Base-by-base conservation (phyloP, 192 early-diverging fungal species). In the Umbelopsis ramanniana region DNA sequence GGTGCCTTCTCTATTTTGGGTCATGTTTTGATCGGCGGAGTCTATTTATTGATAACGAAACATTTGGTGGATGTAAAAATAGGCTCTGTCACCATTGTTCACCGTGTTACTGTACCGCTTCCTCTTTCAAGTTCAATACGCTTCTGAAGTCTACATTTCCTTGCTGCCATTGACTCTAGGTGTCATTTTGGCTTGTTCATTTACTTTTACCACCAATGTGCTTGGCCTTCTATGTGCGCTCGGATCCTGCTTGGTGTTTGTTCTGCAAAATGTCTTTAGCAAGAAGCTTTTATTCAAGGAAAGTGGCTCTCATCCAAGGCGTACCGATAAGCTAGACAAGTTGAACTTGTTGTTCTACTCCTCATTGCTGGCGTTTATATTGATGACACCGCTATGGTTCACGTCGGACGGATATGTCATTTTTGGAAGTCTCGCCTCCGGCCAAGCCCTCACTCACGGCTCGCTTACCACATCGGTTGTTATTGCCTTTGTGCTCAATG, bases 141-240 rank as follows among this genome's bases (percentile, higher is more conserved):
- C 88, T 21, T 72, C 71, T n/a, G 82, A 83, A 40, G 93, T 96
- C 8, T 97, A 96, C 70, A 45, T 88, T 2, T 87, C 95, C 9
- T 77, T 97, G 23, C 46, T 96, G 10, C 92, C 93, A 2, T 74
- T 97, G 72, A 96, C 93, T 7, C 70, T 86, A n/a, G 95, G 95
- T 33, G 95, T 97, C 22, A 94, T 97, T 83, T 82, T 97, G 45
- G 95, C 95, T 0, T 96, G 94, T 74, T 82, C 91, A 10, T 89
- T 86, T 14, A 87, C 89, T 57, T 74, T 91, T 40, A 88, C 84
- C 7, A 90, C 89, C 78, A 90, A 90, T 75, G 50, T 87, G 15
- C 76, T 93, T 26, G 95, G 95, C 2, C 85, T 95, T 29, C 33
- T 90, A 10, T 94, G 88, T 79, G 91, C 95, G 0, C 76, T 95